These are phyloP conservation scores for Ascochyta rabiei DNA, from an alignment of 2,329 filamentous ascomycete species.

Conservation along the genomic window DNA sequence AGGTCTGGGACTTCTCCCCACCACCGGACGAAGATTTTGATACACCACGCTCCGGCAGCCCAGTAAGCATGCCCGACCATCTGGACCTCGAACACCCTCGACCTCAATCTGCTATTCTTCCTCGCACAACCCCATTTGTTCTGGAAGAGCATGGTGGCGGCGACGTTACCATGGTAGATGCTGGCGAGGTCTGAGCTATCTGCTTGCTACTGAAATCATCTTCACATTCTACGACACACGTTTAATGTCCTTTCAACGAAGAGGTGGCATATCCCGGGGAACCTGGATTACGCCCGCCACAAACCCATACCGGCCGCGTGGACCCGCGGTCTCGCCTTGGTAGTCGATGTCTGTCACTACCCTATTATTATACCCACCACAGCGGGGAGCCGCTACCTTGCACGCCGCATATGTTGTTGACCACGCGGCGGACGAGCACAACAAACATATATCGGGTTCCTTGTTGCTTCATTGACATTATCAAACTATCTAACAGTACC, in stretches of 20 bases:
- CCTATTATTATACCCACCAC: constrained; percentile 7
- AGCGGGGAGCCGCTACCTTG: constrained; percentile 3
- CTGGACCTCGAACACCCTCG: constrained; percentile 39
- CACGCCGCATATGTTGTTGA: constrained; percentile 10
- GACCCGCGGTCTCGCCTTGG: too few species aligned
- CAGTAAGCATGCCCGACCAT: constrained; percentile 52
- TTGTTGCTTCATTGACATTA: not conserved
- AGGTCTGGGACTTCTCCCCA: constrained; percentile 96
- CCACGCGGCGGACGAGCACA: constrained; percentile 2
- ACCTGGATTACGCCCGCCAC: not conserved
- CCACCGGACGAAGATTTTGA: constrained; percentile 61
- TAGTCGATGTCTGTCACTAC: not conserved
- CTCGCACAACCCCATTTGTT: constrained; percentile 31
- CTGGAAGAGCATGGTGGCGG: constrained; percentile 26
- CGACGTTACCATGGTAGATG: constrained; percentile 44
- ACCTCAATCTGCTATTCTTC: constrained; percentile 40
- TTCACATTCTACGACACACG: constrained; percentile 6
- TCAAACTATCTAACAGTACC: too few species aligned
- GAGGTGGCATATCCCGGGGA: not conserved
- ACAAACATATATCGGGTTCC: constrained; percentile 7
- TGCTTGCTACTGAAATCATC: not conserved
- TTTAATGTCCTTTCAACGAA: constrained; percentile 5
- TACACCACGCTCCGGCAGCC: constrained; percentile 48
- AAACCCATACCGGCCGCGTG: too few species aligned
- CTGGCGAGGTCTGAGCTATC: constrained; percentile 21